A percentile compares a stretch with the other conserved stretches of the same genome.
Conservation (phyloP, 164 flowering plant genomes). For the Platanus orientalis region DNA sequence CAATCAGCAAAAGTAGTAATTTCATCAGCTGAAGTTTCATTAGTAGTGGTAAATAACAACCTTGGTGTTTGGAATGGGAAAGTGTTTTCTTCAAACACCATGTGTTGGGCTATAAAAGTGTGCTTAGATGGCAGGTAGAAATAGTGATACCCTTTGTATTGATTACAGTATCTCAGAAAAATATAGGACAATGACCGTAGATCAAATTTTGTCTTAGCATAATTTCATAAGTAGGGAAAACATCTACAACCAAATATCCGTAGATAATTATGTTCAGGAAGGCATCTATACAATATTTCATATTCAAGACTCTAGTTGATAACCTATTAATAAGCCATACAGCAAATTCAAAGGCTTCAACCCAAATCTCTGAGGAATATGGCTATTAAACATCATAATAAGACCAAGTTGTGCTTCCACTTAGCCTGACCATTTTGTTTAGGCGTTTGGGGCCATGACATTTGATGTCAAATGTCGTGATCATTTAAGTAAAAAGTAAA, state of each 20-base stretch:
- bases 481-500: background rate
- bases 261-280: background rate
- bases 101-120: background rate
- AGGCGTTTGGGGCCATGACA: background rate
- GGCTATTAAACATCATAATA: background rate
- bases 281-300: background rate
- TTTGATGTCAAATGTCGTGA: background rate
- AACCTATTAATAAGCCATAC: conserved; percentile 3
- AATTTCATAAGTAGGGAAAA: conserved; percentile 7
- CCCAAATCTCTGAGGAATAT: conserved; percentile 2
- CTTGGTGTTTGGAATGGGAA: background rate
- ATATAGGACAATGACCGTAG: background rate
- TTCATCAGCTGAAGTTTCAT: too few species aligned
- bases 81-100: conserved; percentile 9
- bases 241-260: conserved; percentile 6
- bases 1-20: background rate
- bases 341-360: conserved; percentile 8
- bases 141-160: conserved; percentile 7
- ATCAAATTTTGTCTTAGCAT: background rate
- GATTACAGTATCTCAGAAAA: conserved; percentile 6
- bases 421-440: conserved; percentile 2
- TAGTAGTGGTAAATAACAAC: background rate
- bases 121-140: background rate
- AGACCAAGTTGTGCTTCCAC: conserved; percentile 3
- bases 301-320: background rate